Conservation (phyloP, 2,329 filamentous ascomycete species). For the Alternaria gaisen region DNA sequence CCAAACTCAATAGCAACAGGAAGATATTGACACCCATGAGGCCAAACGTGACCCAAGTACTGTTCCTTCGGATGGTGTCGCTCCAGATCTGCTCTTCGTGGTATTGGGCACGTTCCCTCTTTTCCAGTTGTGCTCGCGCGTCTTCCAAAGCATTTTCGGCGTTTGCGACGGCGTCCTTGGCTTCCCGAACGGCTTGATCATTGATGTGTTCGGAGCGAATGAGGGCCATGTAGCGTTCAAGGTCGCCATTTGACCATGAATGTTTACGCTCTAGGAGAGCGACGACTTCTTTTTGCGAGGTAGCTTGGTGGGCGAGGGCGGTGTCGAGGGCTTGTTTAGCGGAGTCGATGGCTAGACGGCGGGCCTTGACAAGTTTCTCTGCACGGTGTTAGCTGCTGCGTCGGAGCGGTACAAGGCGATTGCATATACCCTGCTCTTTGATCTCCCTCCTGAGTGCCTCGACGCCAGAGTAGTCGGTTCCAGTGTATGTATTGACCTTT, state of each 20-base stretch:
- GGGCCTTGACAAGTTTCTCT: slow-evolving; percentile 67
- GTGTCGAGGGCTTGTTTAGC: slow-evolving; percentile 80
- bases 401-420: too few species aligned
- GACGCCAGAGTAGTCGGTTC: slow-evolving; percentile 84
- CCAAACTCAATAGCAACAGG: slow-evolving; percentile 84
- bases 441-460: slow-evolving; percentile 85
- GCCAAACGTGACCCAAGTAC: slow-evolving; percentile 98
- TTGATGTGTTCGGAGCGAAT: slow-evolving; percentile 94
- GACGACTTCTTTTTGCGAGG: slow-evolving; percentile 94
- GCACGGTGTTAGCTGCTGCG: slow-evolving; percentile 16
- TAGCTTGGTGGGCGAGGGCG: slow-evolving; percentile 83
- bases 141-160: slow-evolving; percentile 84
- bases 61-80: slow-evolving; percentile 94
- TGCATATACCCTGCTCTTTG: slow-evolving; percentile 64
- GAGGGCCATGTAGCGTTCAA: slow-evolving; percentile 92
- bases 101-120: slow-evolving; percentile 87
- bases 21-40: slow-evolving; percentile 97
- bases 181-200: slow-evolving; percentile 79
- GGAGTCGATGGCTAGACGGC: slow-evolving; percentile 70
- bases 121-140: slow-evolving; percentile 76
- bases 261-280: slow-evolving; percentile 93
- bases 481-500: slow-evolving; percentile 91
- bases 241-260: slow-evolving; percentile 83
- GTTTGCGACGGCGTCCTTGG: slow-evolving; percentile 74
- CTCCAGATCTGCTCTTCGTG: slow-evolving; percentile 99